Evolutionary conservation across 345 rosid species (phyloP), one percentile per base, ranked within the genome.

Genomic region (Brassica incana): DNA sequence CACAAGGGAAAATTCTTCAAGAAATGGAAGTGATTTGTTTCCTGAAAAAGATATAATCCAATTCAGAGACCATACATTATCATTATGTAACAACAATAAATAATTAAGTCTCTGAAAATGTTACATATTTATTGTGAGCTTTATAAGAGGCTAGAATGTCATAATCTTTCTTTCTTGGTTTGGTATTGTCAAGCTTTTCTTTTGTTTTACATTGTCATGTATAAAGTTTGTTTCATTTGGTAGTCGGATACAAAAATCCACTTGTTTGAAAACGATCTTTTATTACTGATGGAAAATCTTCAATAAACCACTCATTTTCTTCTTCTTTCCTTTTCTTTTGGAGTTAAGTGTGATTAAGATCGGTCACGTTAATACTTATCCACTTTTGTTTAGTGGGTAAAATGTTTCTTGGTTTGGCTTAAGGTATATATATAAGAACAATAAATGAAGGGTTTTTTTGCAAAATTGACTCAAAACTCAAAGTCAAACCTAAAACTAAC

Each of bases 1-100:
- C 92, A 88, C 83, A 90, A 86, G 77, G 94, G 94, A 23, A 83
- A 83, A 65, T 84, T 85, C 59, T 79, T 77, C 84, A 84, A 71
- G 81, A 84, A 75, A 65, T 90, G 93, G 90, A 90, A 90, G 82
- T 90, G 76, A 80, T 36, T 0, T 16, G 5, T 27, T 16, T 36
- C 71, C 14, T 45, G 16, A 52, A 14, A 52, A 50, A 74, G 50
- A 50, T 52, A 29, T 48, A 35, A 62, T 73, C 78, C 43, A 73
- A 10, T 40, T 29, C 58, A 40, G 30, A 50, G 20, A 72, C 77
- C 7, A 60, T 27, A 12, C 10, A 60, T 23, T 67, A 33, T 68
- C 16, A 69, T 18, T 67, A 62, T 69, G 8, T 10, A 40, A 67
- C 15, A 30, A 65, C 32, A 67, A 66, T 54, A 77, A 52, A n/a